Conservation (phyloP, 2,329 filamentous ascomycete species). For the Simplicillium sp. region DNA sequence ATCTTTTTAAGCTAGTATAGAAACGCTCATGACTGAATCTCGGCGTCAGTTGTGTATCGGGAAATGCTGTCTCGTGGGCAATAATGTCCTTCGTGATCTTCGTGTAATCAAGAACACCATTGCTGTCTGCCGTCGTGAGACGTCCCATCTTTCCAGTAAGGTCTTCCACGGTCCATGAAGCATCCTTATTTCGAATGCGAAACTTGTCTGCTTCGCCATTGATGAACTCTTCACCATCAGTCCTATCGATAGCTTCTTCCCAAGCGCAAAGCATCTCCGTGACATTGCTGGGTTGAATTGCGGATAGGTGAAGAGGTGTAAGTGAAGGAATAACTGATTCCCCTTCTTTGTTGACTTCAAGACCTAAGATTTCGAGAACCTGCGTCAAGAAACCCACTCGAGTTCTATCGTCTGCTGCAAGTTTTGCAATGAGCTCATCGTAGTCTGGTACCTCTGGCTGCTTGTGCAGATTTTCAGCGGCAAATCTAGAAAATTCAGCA, state of each 20-base stretch:
- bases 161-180: conserved; percentile 46
- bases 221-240: conserved; percentile 62
- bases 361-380: conserved; percentile 68
- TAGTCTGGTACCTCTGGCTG: conserved; percentile 62
- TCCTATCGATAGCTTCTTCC: conserved; percentile 56
- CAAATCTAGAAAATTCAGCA: conserved; percentile 52
- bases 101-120: conserved; percentile 66
- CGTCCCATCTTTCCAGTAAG: conserved; percentile 42
- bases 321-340: conserved; percentile 61
- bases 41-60: conserved; percentile 64
- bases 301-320: conserved; percentile 74
- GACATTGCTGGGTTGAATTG: conserved; percentile 54
- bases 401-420: conserved; percentile 59
- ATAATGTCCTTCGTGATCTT: conserved; percentile 64
- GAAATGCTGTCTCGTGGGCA: conserved; percentile 58
- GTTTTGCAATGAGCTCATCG: conserved; percentile 54
- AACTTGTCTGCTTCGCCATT: conserved; percentile 79
- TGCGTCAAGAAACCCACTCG: conserved; percentile 70
- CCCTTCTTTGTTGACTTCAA: conserved; percentile 64
- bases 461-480: conserved; percentile 64
- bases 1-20: conserved; percentile 61
- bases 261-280: conserved; percentile 56
- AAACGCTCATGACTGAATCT: conserved; percentile 78
- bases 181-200: conserved; percentile 58
- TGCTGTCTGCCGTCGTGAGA: conserved; percentile 20